These are phyloP conservation scores for Xylaria scruposa DNA, from an alignment of 495 filamentous ascomycete species.

Conservation along the genomic window DNA sequence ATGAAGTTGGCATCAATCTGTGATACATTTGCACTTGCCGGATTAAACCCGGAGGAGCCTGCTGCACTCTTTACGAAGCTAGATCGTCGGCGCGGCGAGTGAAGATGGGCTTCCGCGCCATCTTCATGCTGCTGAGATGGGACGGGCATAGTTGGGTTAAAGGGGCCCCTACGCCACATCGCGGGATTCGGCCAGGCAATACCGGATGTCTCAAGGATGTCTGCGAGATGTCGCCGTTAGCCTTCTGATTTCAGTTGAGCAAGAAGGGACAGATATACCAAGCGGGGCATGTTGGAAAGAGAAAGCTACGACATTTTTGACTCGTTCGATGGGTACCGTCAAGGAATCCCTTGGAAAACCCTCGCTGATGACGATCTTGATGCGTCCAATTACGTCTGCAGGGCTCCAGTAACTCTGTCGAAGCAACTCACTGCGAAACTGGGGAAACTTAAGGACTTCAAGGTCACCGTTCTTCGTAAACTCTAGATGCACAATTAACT, in stretches of 20 bases:
- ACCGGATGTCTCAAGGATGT: constrained; percentile 74
- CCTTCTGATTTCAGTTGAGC: constrained; percentile 30
- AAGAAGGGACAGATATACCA: constrained; percentile 54
- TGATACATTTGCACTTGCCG: constrained; percentile 28
- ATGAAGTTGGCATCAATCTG: constrained; percentile 33
- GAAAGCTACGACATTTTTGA: constrained; percentile 78
- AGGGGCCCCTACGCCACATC: constrained; percentile 68
- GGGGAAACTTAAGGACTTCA: constrained; percentile 72
- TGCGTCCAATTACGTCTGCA: constrained; percentile 71
- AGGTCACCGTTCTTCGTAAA: constrained; percentile 68
- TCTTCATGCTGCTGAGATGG: constrained; percentile 50
- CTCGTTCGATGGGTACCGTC: constrained; percentile 66
- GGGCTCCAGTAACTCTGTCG: constrained; percentile 76
- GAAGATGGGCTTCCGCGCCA: constrained; percentile 49
- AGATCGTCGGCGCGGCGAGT: constrained; percentile 47
- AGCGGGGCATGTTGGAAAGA: constrained; percentile 88
- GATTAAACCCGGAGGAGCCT: constrained; percentile 24
- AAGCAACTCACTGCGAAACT: constrained; percentile 74
- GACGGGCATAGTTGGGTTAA: constrained; percentile 45
- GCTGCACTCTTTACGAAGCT: constrained; percentile 33
- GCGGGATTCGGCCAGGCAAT: constrained; percentile 82
- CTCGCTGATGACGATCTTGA: constrained; percentile 81
- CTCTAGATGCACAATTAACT: constrained; percentile 46
- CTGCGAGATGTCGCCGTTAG: constrained; percentile 42
- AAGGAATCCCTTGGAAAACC: constrained; percentile 64